Evolutionary conservation across 225 moss, liverwort and hornwort genomes (phyloP), one percentile per base, ranked within the genome.

Genomic region (Pseudoscleropodium purum): DNA sequence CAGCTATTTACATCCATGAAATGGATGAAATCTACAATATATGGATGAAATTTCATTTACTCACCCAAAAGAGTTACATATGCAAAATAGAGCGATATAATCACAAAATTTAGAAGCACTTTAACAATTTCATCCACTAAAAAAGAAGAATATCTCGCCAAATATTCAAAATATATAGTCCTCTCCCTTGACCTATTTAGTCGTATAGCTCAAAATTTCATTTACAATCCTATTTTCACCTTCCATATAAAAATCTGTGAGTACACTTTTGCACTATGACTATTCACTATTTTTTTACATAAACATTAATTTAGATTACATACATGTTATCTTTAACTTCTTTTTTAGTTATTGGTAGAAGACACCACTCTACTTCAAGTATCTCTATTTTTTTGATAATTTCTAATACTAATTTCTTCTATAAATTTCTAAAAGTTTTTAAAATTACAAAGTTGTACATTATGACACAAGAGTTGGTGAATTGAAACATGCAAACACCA

Each of bases 151-250:
- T 54, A 54, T 54, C 18, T 54, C 17, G 7, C 54, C 54, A 54
- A 54, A 54, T 54, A 54, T 54, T 54, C 17, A 47, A 47, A 47
- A 47, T 47, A 47, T 47, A 47, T 10, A 47, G 47, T 10, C 47
- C 47, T 47, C 9, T 10, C 47, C 7, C 47, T 2, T 47, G n/a
- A n/a, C 47, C 47, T 47, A 9, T 47, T 47, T 47, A 7, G 9
- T 47, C 2, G 47, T 47, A 47, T 18, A 54, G n/a, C 1, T n/a
- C n/a, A n/a, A 69, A 37, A n/a, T 68, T 37, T 37, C 12, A 37
- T n/a, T 7, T 0, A 12, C n/a, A 70, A 39, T 0, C 8, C 0
- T 26, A 1, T 41, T 26, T 72, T 72, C 9, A 7, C 39, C 3
- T 39, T 13, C 7, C 2, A 4, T 39, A 14, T 14, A 14, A 70